These are phyloP conservation scores for Penicillium decumbens DNA, from an alignment of 2,329 filamentous ascomycete genomes.

Conservation along the genomic window DNA sequence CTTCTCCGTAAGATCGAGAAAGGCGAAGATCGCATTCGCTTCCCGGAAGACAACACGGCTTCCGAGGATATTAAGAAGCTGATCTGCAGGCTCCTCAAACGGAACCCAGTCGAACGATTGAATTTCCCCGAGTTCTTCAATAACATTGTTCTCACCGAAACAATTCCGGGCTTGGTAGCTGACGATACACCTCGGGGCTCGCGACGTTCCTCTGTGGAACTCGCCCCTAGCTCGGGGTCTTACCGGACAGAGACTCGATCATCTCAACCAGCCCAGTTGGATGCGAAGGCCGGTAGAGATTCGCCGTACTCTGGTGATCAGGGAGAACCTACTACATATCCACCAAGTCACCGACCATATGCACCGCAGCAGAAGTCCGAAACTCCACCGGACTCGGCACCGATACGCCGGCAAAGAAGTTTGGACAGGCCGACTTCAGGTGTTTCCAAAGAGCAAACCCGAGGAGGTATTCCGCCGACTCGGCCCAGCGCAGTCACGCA, in stretches of 20 bases:
- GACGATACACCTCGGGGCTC: conserved; percentile 58
- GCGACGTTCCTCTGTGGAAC: conserved; percentile 19
- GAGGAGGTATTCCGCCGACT: conserved; percentile 26
- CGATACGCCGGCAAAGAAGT: conserved; percentile 34
- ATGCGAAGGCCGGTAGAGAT: conserved; percentile 22
- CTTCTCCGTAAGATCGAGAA: conserved; percentile 87
- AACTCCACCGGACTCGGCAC: conserved; percentile 26
- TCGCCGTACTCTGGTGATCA: conserved; percentile 19
- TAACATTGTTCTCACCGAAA: conserved; percentile 64
- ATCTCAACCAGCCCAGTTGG: conserved; percentile 11
- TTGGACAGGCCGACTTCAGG: conserved; percentile 28
- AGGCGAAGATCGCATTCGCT: conserved; percentile 78
- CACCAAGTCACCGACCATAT: conserved; percentile 37
- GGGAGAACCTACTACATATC: conserved; percentile 22
- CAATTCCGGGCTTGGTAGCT: conserved; percentile 75
- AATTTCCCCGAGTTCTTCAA: conserved; percentile 82
- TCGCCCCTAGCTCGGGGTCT: conserved; percentile 7
- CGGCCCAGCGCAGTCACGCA: conserved; percentile 34
- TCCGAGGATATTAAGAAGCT: conserved; percentile 74
- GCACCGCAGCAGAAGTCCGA: conserved; percentile 27
- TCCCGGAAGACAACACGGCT: conserved; percentile 66
- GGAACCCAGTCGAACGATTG: conserved; percentile 77
- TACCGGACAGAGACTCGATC: conserved; percentile 19
- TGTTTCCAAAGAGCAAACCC: conserved; percentile 24
- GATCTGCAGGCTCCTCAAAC: conserved; percentile 75